These are phyloP conservation scores for Usnea hakonensis DNA, from an alignment of 495 filamentous ascomycete genomes.

Conservation along the genomic window DNA sequence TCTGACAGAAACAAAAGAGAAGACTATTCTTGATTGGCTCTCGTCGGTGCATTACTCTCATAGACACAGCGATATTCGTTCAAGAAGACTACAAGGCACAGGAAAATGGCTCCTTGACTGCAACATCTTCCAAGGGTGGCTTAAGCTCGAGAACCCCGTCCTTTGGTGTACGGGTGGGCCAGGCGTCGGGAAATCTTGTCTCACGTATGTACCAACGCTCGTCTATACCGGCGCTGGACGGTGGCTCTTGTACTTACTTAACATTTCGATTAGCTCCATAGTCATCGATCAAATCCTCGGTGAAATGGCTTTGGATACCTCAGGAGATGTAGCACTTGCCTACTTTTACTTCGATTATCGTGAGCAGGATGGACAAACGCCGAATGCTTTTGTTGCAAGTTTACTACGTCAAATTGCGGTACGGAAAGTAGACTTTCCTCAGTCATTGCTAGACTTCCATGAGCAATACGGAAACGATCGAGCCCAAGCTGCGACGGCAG, in stretches of 20 bases:
- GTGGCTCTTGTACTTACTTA: no score
- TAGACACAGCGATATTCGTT: constrained; percentile 5
- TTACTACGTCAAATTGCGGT: constrained; percentile 8
- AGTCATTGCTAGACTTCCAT: constrained; percentile 2
- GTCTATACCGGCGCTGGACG: no score
- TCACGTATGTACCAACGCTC: constrained; percentile 3
- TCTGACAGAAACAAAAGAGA: constrained; percentile 5
- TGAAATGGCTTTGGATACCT: no score
- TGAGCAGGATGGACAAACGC: constrained; percentile 8
- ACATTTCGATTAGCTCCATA: constrained; percentile 3
- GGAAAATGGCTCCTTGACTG: constrained; percentile 12
- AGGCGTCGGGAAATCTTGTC: constrained; percentile 12
- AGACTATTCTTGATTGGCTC: constrained; percentile 11
- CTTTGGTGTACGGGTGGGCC: constrained; percentile 15
- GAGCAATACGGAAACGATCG: neutral
- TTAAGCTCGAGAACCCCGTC: neutral
- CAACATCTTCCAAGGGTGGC: neutral
- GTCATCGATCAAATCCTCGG: constrained; percentile 11
- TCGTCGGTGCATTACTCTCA: neutral
- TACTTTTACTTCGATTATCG: constrained; percentile 17
- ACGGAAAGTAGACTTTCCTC: neutral
- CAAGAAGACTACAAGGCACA: constrained; percentile 2
- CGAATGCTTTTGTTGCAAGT: neutral
- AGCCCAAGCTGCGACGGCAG: neutral
- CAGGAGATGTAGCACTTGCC: neutral